Percentiles rank a stretch among this genome's conserved stretches.
Evolutionary conservation across 1,284 basidiomycete genomes (phyloP).

Genomic region (Lentinula novae-zelandiae): DNA sequence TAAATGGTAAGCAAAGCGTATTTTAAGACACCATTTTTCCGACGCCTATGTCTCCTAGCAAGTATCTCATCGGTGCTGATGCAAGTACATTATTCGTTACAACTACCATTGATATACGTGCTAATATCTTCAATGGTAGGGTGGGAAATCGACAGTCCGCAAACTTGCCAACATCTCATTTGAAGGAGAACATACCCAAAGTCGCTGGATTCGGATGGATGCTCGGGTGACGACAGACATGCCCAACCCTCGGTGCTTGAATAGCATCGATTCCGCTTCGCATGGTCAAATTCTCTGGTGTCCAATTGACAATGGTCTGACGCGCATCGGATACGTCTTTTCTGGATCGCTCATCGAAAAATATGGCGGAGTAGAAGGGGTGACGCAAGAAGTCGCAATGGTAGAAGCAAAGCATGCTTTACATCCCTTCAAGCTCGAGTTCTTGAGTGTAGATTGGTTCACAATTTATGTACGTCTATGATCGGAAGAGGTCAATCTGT

Average conservation of each 20-base stretch:
- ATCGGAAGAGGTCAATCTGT: neutral
- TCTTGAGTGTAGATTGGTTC: constrained; percentile 22
- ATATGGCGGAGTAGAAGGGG: constrained; percentile 23
- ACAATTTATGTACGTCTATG: constrained; percentile 20
- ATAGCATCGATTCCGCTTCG: constrained; percentile 21
- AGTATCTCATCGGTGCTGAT: constrained; percentile 23
- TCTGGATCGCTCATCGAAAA: constrained; percentile 21
- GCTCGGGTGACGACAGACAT: constrained; percentile 24
- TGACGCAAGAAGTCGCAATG: constrained; percentile 22
- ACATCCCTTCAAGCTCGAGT: constrained; percentile 22
- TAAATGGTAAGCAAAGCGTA: constrained; percentile 17
- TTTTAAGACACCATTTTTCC: neutral
- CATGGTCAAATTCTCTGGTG: constrained; percentile 27
- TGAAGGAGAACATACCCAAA: constrained; percentile 20
- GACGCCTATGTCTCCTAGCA: neutral
- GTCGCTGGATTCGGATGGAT: constrained; percentile 25
- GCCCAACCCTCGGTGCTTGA: constrained; percentile 23
- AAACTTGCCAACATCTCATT: constrained; percentile 21
- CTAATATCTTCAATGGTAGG: constrained; percentile 9
- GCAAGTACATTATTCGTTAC: constrained; percentile 2
- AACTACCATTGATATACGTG: neutral
- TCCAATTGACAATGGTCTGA: constrained; percentile 23
- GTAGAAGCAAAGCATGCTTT: constrained; percentile 23
- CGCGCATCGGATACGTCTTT: constrained; percentile 26
- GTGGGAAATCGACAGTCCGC: constrained; percentile 23